Conservation (phyloP, 176 grass and related monocot species). For the Poa pratensis region DNA sequence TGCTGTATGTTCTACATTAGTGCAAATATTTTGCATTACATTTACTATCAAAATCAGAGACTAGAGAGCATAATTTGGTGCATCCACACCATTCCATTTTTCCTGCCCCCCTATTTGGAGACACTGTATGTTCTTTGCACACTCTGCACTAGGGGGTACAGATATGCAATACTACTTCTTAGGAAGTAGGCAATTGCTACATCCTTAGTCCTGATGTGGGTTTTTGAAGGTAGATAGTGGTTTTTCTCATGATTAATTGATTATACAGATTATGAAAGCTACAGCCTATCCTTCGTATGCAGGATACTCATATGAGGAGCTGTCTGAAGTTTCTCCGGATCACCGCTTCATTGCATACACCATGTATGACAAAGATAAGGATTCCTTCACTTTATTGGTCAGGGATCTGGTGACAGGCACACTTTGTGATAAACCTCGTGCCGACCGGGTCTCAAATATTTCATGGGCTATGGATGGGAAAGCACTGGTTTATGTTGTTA, state of each 20-base stretch:
- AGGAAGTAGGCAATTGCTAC: not conserved
- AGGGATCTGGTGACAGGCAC: slow-evolving; percentile 77
- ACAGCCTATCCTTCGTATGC: slow-evolving; percentile 35
- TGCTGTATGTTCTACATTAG: not conserved
- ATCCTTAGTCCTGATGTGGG: not conserved
- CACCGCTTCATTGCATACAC: slow-evolving; percentile 91
- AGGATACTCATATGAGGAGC: slow-evolving; percentile 94
- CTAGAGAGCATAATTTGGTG: not conserved
- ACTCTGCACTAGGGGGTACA: not conserved
- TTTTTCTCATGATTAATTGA: not conserved
- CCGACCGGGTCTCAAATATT: slow-evolving; percentile 72
- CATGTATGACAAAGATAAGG: slow-evolving; percentile 96
- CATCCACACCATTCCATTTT: not conserved
- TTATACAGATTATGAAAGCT: slow-evolving; percentile 26
- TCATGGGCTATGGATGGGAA: slow-evolving; percentile 94
- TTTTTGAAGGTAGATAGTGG: not conserved
- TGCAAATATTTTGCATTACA: slow-evolving; percentile 10
- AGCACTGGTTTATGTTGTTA: slow-evolving; percentile 79
- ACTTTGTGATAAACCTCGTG: slow-evolving; percentile 71
- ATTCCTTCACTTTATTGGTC: slow-evolving; percentile 84
- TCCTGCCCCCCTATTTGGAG: not conserved
- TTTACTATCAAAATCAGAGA: not conserved
- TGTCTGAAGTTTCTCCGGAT: slow-evolving; percentile 92
- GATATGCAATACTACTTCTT: not conserved
- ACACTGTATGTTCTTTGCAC: slow-evolving; percentile 28